These are phyloP conservation scores for Tulasnella sp. DNA, from an alignment of 768 basidiomycete species.

Conservation along the genomic window DNA sequence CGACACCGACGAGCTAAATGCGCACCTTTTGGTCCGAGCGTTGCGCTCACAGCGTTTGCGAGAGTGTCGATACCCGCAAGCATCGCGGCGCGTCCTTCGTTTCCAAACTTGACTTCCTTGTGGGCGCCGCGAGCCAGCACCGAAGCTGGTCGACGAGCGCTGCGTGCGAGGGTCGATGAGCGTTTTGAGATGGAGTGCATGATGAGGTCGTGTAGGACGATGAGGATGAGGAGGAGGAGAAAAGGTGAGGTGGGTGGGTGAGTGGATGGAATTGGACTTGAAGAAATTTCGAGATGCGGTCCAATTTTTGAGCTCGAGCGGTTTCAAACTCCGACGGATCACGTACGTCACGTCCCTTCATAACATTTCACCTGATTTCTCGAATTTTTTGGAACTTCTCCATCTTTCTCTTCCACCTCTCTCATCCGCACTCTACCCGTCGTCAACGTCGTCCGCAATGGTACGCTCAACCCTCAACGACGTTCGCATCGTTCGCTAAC, in stretches of 20 bases:
- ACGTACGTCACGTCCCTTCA: background rate
- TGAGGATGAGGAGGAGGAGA: background rate
- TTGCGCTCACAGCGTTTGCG: slow-evolving; percentile 93
- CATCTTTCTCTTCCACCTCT: background rate
- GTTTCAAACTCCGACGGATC: background rate
- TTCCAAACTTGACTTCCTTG: slow-evolving; percentile 96
- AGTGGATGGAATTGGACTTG: background rate
- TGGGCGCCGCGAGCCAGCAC: slow-evolving; percentile 57
- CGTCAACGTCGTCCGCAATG: slow-evolving; percentile 7
- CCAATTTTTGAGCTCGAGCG: background rate
- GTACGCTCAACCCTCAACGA: background rate
- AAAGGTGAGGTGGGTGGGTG: background rate
- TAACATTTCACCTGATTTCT: slow-evolving; percentile 5
- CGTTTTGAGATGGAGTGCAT: slow-evolving; percentile 65
- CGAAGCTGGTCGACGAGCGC: slow-evolving; percentile 12
- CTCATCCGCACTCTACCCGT: background rate
- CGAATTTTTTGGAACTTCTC: slow-evolving; percentile 13
- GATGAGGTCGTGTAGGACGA: slow-evolving; percentile 16
- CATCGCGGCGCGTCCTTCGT: slow-evolving; percentile 88
- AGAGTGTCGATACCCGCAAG: slow-evolving; percentile 93
- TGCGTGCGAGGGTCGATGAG: slow-evolving; percentile 27
- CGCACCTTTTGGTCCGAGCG: slow-evolving; percentile 88
- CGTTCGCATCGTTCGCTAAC: background rate
- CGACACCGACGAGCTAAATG: background rate
- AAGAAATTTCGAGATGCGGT: slow-evolving; percentile 8